A percentile compares a stretch with the other conserved stretches of the same genome.
These are phyloP conservation scores for Syzygium grande DNA, from an alignment of 345 rosid genomes.

Conservation along the genomic window DNA sequence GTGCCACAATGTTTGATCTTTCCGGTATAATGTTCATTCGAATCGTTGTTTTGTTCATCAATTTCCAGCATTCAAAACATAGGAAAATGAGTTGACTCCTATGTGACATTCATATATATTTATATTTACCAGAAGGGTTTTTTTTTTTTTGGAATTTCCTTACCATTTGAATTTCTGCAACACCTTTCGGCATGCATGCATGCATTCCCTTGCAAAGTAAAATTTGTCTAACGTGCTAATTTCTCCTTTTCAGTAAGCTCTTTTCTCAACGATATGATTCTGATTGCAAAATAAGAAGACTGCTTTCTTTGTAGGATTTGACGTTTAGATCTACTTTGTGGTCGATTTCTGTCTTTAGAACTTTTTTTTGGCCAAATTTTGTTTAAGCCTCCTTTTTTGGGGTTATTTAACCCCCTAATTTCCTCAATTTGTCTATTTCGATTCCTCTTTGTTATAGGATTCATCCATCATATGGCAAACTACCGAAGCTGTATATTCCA, in stretches of 20 bases:
- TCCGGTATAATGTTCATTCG: accelerated
- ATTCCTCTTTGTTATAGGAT: not conserved
- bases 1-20: not conserved
- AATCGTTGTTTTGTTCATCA: accelerated
- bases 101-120: not conserved
- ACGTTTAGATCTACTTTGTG: no score
- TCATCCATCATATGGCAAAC: not conserved
- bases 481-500: not conserved
- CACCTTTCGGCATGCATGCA: accelerated
- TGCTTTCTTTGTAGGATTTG: no score
- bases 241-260: not conserved
- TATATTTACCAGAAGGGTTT: not conserved
- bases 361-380: no score
- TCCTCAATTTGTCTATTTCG: not conserved
- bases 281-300: no score
- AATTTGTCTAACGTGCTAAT: not conserved
- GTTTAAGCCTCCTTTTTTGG: no score
- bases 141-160: no score
- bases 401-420: no score
- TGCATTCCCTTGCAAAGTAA: not conserved
- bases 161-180: no score
- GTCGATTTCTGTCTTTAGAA: no score
- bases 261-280: not conserved
- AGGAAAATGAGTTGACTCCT: not conserved
- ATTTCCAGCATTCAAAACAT: not conserved